Percentiles rank a stretch among this genome's conserved stretches.
Conservation (phyloP, 306 rosid species). For the Prunus campanulata region DNA sequence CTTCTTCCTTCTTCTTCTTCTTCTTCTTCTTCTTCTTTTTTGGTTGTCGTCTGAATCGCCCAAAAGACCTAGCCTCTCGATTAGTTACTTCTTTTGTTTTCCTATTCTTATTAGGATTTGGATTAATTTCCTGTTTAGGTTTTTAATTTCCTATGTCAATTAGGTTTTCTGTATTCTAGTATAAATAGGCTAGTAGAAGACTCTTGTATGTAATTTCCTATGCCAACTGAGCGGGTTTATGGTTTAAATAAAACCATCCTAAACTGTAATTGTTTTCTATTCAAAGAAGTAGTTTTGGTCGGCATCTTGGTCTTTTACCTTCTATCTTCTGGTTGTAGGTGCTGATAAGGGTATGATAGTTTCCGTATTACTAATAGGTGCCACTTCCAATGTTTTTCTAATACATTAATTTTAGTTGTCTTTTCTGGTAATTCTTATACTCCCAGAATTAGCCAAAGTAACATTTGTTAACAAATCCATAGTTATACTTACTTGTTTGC, state of each 20-base stretch:
- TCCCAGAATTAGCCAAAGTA: neutral
- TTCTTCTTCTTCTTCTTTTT: too few relatives aligned
- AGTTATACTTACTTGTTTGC: slow-evolving; percentile 2
- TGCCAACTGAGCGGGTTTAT: neutral
- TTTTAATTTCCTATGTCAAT: too few relatives aligned
- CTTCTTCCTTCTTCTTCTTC: too few relatives aligned
- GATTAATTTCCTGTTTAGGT: too few relatives aligned
- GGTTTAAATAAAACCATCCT: neutral
- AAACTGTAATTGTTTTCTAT: neutral
- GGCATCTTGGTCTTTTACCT: neutral
- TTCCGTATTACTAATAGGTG: neutral
- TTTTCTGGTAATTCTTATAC: neutral
- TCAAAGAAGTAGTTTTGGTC: neutral
- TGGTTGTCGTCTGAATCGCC: too few relatives aligned
- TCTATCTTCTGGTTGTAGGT: neutral
- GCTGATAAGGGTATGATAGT: neutral
- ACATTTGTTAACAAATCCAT: neutral
- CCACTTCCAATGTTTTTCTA: neutral
- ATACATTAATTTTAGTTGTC: neutral
- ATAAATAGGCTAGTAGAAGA: too few relatives aligned
- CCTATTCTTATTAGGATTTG: too few relatives aligned
- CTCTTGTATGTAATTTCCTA: too few relatives aligned
- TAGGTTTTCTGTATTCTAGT: too few relatives aligned
- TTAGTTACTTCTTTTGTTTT: too few relatives aligned
- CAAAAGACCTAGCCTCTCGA: too few relatives aligned